Conservation (phyloP, 768 basidiomycete genomes). For the Mycena rosella region DNA sequence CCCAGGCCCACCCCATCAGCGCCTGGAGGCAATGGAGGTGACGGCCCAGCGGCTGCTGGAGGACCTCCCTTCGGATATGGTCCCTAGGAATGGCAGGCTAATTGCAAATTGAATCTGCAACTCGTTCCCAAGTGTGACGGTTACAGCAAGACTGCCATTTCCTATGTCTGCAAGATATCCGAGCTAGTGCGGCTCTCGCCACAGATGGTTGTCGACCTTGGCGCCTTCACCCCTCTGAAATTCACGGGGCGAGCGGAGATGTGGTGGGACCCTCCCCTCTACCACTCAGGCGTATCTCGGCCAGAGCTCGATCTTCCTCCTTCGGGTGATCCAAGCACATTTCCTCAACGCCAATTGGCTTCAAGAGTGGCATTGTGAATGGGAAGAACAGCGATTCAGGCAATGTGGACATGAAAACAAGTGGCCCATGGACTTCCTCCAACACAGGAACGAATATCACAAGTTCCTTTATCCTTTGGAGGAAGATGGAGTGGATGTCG, state of each 20-base stretch:
- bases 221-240: slow-evolving; percentile 7
- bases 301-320: slow-evolving; percentile 1
- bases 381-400: slow-evolving; percentile 18
- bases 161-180: slow-evolving; percentile 5
- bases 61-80: neutral
- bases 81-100: neutral
- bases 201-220: slow-evolving; percentile 14
- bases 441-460: neutral
- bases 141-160: neutral
- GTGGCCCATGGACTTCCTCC: slow-evolving; percentile 11
- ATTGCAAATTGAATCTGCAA: neutral
- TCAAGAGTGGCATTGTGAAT: neutral
- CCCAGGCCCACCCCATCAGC: too few relatives aligned
- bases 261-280: slow-evolving; percentile 13
- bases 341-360: slow-evolving; percentile 24
- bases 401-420: neutral
- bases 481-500: neutral
- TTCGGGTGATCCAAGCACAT: slow-evolving; percentile 4
- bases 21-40: neutral
- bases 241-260: neutral
- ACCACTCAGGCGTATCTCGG: neutral
- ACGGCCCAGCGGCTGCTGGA: too few relatives aligned
- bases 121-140: slow-evolving; percentile 15
- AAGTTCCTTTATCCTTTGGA: slow-evolving; percentile 4
- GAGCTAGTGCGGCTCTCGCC: slow-evolving; percentile 12